These are phyloP conservation scores for Tuber magnatum DNA, from an alignment of 495 filamentous ascomycete species.

Conservation along the genomic window DNA sequence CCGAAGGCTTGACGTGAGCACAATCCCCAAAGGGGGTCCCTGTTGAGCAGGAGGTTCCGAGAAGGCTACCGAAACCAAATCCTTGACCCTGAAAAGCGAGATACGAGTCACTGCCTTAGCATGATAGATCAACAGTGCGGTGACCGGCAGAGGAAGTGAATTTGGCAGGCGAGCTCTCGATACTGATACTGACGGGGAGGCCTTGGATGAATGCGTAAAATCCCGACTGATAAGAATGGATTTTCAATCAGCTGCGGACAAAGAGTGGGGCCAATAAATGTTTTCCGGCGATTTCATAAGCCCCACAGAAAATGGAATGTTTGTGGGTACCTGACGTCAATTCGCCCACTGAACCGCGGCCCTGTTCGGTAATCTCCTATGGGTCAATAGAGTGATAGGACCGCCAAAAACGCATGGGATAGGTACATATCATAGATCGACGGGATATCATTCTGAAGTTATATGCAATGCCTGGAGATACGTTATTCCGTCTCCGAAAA, in stretches of 20 bases:
- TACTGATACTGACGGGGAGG: not conserved
- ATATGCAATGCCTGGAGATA: not conserved
- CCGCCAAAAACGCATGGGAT: not conserved
- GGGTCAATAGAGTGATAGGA: not conserved
- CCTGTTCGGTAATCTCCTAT: not conserved
- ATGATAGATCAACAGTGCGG: not conserved
- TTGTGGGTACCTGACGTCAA: not conserved
- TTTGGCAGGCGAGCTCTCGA: not conserved
- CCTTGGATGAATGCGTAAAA: not conserved
- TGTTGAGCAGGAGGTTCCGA: not conserved
- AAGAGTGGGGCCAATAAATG: not conserved
- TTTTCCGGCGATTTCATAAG: not conserved
- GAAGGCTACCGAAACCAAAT: not conserved
- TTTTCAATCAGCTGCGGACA: not conserved
- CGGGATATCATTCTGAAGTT: not conserved
- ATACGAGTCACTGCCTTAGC: not conserved
- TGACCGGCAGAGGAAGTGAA: not conserved
- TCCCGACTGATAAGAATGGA: not conserved
- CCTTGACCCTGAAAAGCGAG: not conserved
- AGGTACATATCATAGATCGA: not conserved
- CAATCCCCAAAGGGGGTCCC: not conserved
- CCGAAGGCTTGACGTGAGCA: not conserved
- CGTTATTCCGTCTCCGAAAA: conserved; percentile 2
- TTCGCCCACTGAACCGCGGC: not conserved
- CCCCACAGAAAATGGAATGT: not conserved